phyloP scores from a whole-genome alignment of 371 early-diverging fungal species.

The Actinomucor elegans region DNA sequence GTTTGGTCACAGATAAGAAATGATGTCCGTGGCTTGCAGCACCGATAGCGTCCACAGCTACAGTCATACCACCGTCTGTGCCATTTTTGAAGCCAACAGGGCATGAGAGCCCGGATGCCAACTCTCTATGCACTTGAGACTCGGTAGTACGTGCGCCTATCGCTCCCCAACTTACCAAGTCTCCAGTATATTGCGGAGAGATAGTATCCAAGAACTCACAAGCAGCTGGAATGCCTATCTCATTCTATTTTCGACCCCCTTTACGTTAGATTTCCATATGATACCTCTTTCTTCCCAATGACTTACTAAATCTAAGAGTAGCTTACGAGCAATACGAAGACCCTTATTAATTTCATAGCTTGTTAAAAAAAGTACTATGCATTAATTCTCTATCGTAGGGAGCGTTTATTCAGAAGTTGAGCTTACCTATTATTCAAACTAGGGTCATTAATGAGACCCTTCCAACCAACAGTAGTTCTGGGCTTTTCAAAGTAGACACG shows the following conservation, averaged over 20 bases:
- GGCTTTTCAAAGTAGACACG: conserved; percentile 96
- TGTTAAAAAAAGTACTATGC: too few species aligned
- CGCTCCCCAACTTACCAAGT: conserved; percentile 92
- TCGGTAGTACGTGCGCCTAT: conserved; percentile 95
- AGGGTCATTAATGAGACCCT: conserved; percentile 78
- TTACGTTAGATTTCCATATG: too few species aligned
- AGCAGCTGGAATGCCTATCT: conserved; percentile 84
- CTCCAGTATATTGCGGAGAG: conserved; percentile 92
- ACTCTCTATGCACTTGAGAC: conserved; percentile 91
- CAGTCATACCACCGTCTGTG: conserved; percentile 82
- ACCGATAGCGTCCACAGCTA: conserved; percentile 91
- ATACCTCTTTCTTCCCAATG: background rate
- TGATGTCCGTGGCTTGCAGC: conserved; percentile 85
- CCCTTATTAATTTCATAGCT: conserved; percentile 91
- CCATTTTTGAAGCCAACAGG: conserved; percentile 98
- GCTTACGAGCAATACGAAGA: conserved; percentile 77
- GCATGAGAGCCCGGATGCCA: conserved; percentile 90
- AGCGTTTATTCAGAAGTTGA: background rate
- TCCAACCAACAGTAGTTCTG: conserved; percentile 94
- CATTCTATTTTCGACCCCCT: too few species aligned
- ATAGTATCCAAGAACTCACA: conserved; percentile 93
- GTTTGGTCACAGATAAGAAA: conserved; percentile 93
- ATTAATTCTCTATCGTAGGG: background rate
- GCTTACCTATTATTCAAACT: background rate
- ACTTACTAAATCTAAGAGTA: conserved; percentile 59